These are phyloP conservation scores for Clarireedia homoeocarpa DNA, from an alignment of 2,329 filamentous ascomycete species.

Conservation along the genomic window DNA sequence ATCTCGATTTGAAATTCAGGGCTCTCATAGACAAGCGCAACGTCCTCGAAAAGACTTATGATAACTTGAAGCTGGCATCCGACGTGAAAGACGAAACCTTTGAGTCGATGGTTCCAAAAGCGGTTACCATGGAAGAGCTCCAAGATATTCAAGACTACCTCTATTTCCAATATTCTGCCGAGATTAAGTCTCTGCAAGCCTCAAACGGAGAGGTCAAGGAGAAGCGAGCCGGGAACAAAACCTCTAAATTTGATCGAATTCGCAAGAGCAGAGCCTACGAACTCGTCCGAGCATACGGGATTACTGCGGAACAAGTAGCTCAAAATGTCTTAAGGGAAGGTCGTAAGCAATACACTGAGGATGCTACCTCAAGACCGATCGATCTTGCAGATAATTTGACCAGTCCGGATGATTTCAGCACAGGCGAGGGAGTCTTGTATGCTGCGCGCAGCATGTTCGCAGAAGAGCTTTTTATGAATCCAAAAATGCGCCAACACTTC, in stretches of 20 bases:
- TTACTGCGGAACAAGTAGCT: conserved; percentile 80
- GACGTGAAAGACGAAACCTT: conserved; percentile 66
- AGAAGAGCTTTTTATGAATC: conserved; percentile 82
- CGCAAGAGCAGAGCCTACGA: conserved; percentile 72
- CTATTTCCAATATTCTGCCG: conserved; percentile 82
- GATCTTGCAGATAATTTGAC: conserved; percentile 78
- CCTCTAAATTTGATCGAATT: conserved; percentile 74
- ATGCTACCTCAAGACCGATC: conserved; percentile 70
- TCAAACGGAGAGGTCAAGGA: conserved; percentile 56
- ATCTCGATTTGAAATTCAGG: conserved; percentile 90
- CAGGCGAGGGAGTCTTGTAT: conserved; percentile 64
- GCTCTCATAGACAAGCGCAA: conserved; percentile 89
- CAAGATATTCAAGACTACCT: conserved; percentile 96
- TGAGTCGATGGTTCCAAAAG: conserved; percentile 72
- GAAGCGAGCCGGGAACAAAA: conserved; percentile 70
- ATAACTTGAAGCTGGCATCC: conserved; percentile 56
- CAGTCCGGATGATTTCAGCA: conserved; percentile 63
- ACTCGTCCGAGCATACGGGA: conserved; percentile 83
- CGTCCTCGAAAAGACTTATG: conserved; percentile 69
- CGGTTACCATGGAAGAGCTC: conserved; percentile 85
- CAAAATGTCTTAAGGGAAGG: conserved; percentile 76
- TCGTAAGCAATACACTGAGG: conserved; percentile 75
- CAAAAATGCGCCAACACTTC: conserved; percentile 82
- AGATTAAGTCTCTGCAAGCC: conserved; percentile 72
- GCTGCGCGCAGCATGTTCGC: conserved; percentile 83